Evolutionary conservation across 129 eudicot species (phyloP).

Genomic region (Gnaphalium uliginosum): DNA sequence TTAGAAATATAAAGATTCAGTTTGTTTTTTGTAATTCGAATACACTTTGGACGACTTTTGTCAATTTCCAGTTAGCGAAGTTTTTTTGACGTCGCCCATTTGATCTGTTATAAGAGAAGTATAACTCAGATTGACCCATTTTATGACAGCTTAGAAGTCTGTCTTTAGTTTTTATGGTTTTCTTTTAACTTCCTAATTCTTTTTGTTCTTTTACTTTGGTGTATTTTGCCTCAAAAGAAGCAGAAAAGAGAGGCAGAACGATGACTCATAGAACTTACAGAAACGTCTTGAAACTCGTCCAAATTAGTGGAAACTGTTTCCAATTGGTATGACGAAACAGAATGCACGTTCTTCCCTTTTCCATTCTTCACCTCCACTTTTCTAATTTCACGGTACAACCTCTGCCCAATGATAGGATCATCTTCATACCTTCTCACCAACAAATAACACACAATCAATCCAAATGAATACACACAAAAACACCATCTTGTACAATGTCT

Average conservation of each 20-base stretch:
- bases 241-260: neutral
- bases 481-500: neutral
- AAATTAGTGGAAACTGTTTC: slow-evolving; percentile 90
- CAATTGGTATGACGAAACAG: slow-evolving; percentile 86
- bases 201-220: neutral
- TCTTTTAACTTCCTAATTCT: neutral
- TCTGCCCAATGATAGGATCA: slow-evolving; percentile 86
- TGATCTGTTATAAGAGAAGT: neutral
- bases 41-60: neutral
- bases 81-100: neutral
- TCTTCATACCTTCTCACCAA: slow-evolving; percentile 78
- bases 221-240: too few species aligned
- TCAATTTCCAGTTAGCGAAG: neutral
- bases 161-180: neutral
- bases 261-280: slow-evolving; percentile 55
- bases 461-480: neutral
- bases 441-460: slow-evolving; percentile 24
- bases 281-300: slow-evolving; percentile 88
- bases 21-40: neutral
- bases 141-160: neutral
- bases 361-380: slow-evolving; percentile 87
- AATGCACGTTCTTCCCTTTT: slow-evolving; percentile 71
- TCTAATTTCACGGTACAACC: slow-evolving; percentile 89
- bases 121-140: neutral
- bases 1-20: neutral